These are phyloP conservation scores for Dicorynia guianensis DNA, from an alignment of 306 rosid species.

Conservation along the genomic window DNA sequence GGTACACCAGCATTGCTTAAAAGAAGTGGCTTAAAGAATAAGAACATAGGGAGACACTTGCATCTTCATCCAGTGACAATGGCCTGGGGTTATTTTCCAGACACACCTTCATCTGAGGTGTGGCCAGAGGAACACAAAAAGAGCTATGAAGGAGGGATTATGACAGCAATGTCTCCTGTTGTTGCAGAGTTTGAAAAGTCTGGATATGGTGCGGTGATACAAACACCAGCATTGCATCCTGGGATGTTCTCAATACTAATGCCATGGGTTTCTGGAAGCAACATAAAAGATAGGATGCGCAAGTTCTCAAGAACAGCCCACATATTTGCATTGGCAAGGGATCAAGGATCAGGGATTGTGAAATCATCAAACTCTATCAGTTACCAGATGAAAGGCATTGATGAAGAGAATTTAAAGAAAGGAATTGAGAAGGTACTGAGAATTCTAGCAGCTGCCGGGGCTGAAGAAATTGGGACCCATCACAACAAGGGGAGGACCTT, in stretches of 20 bases:
- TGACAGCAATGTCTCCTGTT: conserved; percentile 87
- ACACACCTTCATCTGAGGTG: conserved; percentile 41
- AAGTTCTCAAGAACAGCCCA: conserved; percentile 79
- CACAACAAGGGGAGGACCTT: conserved; percentile 61
- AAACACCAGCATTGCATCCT: conserved; percentile 89
- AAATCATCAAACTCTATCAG: conserved; percentile 45
- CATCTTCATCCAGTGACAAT: conserved; percentile 87
- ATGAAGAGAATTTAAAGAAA: conserved; percentile 58
- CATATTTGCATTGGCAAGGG: conserved; percentile 81
- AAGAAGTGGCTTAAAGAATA: conserved; percentile 71
- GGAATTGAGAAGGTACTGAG: conserved; percentile 74
- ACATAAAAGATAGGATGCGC: conserved; percentile 67
- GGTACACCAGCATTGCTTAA: conserved; percentile 70
- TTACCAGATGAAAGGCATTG: conserved; percentile 52
- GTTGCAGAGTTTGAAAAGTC: conserved; percentile 61
- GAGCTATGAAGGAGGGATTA: conserved; percentile 90
- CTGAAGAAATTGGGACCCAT: conserved; percentile 90
- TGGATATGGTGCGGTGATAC: conserved; percentile 79
- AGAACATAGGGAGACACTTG: conserved; percentile 73
- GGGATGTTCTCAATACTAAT: conserved; percentile 79
- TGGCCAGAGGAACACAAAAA: conserved; percentile 68
- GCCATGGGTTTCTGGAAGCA: conserved; percentile 84
- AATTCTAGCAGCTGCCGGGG: conserved; percentile 86
- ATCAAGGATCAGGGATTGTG: conserved; percentile 70
- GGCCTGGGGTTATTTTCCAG: conserved; percentile 94